Evolutionary conservation across 768 basidiomycete species (phyloP), one percentile per base, ranked within the genome.

Genomic region (Russula brevipes): DNA sequence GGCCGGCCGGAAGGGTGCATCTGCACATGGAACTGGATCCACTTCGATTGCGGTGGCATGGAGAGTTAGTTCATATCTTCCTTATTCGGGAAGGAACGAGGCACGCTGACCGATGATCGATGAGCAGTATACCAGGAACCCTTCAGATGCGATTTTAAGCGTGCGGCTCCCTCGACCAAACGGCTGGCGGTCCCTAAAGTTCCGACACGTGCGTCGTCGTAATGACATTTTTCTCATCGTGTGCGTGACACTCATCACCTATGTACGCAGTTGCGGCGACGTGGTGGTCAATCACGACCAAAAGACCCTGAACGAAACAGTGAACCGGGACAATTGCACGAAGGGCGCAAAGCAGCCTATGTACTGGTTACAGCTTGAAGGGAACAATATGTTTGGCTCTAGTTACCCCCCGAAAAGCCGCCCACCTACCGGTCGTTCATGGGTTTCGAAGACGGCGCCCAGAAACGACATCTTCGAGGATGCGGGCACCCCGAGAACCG

Each of bases 1-100:
- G 24, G 24, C 77, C 78, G 3, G 58, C 73, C 4, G 78, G 71
- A 14, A 75, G 72, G 24, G n/a, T 82, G 80, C 69, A 71, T 73
- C 58, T 81, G 81, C 70, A 73, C 78, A 30, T 79, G 72, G 73
- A 71, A 71, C 70, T 79, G 78, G 79, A 73, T 75, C 9, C 77
- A 79, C 65, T 68, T 64, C 4, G 73, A 76, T 45, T 74, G 72
- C 30, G 76, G 76, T 19, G 53, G 71, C 30, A 73, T 73, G 63
- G 75, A 77, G 65, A 76, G 76, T 77, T 44, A 39, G 73, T 70
- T 33, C 19, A 36, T 38, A 36, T 38, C 4, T 49, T 9, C 17
- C 33, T 17, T 7, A 9, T 41, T n/a, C 9, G 5, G 10, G 30
- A 9, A 36, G 5, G 3, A 10, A n/a, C 36, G 9, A 11, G 9